phyloP scores from a whole-genome alignment of 257 asterid genomes.

The Solanum etuberosum region DNA sequence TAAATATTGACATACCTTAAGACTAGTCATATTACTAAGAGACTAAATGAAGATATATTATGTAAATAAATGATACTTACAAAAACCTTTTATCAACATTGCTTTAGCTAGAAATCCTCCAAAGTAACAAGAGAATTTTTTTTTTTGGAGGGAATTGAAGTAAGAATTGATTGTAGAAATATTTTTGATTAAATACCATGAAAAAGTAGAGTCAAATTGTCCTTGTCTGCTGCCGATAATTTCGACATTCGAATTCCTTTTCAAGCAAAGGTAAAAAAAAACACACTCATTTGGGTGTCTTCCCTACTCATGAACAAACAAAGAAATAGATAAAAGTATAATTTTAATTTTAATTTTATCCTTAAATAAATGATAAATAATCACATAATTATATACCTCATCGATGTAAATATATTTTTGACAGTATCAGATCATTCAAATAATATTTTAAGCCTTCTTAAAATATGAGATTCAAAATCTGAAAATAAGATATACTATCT shows the following conservation, averaged over 20 bases:
- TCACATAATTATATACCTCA: background rate
- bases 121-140: background rate
- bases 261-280: background rate
- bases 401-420: background rate
- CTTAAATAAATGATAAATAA: background rate
- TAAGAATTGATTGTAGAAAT: background rate
- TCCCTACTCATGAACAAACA: background rate
- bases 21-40: background rate
- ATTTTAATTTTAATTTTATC: background rate
- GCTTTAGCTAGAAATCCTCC: background rate
- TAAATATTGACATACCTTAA: background rate
- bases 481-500: background rate
- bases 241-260: background rate
- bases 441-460: background rate
- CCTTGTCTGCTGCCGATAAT: background rate
- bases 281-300: slow-evolving; percentile 3
- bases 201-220: background rate
- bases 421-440: background rate
- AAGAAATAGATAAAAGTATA: background rate
- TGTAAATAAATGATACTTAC: background rate
- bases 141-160: background rate
- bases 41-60: too few relatives aligned
- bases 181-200: background rate
- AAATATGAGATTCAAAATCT: background rate
- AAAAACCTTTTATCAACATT: background rate